Evolutionary conservation across 2,329 filamentous ascomycete species (phyloP).

Genomic region (Ceratocystis lukuohia): DNA sequence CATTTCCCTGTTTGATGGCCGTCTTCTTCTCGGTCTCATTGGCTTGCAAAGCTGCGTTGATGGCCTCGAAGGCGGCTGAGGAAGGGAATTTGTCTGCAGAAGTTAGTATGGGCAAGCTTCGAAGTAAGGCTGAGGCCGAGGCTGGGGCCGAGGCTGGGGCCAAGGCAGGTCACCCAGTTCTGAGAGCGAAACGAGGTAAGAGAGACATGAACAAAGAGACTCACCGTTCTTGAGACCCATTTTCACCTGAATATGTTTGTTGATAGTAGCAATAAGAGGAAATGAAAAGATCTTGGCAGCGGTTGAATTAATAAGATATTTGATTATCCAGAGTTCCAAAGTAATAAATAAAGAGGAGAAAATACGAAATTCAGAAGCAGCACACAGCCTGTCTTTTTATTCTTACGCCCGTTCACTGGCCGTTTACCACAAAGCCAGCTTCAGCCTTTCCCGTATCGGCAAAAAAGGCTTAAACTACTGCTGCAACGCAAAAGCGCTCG

Average conservation of each 20-base stretch:
- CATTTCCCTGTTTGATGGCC: constrained; percentile 77
- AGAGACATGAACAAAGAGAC: neutral
- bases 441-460: neutral
- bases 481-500: too few relatives aligned
- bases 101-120: neutral
- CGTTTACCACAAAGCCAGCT: neutral
- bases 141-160: neutral
- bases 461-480: neutral
- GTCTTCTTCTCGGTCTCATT: constrained; percentile 66
- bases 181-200: neutral
- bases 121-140: neutral
- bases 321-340: neutral
- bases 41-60: constrained; percentile 56
- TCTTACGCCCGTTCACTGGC: too few relatives aligned
- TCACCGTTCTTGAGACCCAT: constrained; percentile 17
- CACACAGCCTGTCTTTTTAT: neutral
- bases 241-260: neutral
- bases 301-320: neutral
- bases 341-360: neutral
- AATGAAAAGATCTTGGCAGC: neutral
- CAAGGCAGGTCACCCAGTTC: neutral
- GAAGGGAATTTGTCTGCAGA: constrained; percentile 66
- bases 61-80: constrained; percentile 81
- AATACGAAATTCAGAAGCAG: neutral
- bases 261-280: neutral